Evolutionary conservation across 768 basidiomycete species (phyloP), one percentile per base, ranked within the genome.

Genomic region (Suillus subalutaceus): DNA sequence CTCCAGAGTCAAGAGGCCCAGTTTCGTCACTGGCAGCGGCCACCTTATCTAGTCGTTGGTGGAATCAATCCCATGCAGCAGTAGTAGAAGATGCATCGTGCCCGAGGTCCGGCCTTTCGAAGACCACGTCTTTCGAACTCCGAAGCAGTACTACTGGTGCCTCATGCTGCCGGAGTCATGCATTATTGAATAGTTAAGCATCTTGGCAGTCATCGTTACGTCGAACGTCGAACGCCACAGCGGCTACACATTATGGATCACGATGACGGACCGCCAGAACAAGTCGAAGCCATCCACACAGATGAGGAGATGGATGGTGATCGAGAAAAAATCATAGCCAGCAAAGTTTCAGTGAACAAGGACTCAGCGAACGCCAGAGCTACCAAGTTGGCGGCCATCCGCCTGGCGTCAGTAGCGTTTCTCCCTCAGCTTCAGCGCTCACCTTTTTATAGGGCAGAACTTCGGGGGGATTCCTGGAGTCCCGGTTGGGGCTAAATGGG

Each of bases 401-500:
- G 2, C 10, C 16, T 59, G 58, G 23, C 58, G 41, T 20, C 32
- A 73, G 16, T 0, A 41, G 69, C 20, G 13, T 10, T 23, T 8
- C 50, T 6, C 40, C 16, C 41, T 52, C 48, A 30, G 30, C 50
- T 32, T 38, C 32, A 58, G 63, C 18, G 30, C 41, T 26, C 10
- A 66, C 9, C 12, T 38, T 60, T 52, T 43, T 10, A 13, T 57
- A 76, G 75, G 75, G 32, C 67, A 63, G 61, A 66, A 37, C 1
- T 75, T 75, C 23, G 76, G 75, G 16, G 37, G 65, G 43, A 76
- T 77, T 26, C 75, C 73, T 2, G 59, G 63, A 20, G 55, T 76
- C 40, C 63, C 65, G 1, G 50, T 76, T 7, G 76, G 78, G n/a
- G 52, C 69, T 7, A 2, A 16, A 1, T 76, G 73, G 72, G 8